These are phyloP conservation scores for Cladosporium sp. DNA, from an alignment of 2,329 filamentous ascomycete genomes.

Conservation along the genomic window DNA sequence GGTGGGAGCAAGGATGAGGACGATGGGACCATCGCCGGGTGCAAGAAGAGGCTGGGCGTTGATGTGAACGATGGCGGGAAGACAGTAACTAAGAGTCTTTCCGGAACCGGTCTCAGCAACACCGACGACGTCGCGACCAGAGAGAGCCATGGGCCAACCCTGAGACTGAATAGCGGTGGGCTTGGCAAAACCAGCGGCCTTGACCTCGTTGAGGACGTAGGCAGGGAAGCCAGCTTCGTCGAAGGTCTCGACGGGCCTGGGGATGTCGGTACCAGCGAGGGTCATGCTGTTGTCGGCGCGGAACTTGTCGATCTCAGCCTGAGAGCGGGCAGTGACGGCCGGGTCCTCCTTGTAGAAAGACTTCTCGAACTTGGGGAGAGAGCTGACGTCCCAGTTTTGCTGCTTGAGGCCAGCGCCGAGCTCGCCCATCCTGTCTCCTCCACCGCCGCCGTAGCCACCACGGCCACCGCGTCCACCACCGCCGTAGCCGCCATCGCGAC, in stretches of 20 bases:
- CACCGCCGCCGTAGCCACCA: slow-evolving; percentile 54
- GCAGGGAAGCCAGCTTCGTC: slow-evolving; percentile 95
- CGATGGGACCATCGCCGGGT: slow-evolving; percentile 92
- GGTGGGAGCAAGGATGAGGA: slow-evolving; percentile 90
- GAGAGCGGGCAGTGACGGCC: slow-evolving; percentile 68
- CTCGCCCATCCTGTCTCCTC: slow-evolving; percentile 90
- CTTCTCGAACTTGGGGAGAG: slow-evolving; percentile 96
- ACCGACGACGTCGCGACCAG: slow-evolving; percentile 95
- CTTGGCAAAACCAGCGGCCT: slow-evolving; percentile 90
- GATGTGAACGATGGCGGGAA: slow-evolving; percentile 98
- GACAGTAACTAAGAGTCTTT: slow-evolving; percentile 97
- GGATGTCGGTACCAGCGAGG: slow-evolving; percentile 73
- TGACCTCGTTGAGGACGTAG: slow-evolving; percentile 98
- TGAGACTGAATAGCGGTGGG: slow-evolving; percentile 97
- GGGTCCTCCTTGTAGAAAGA: slow-evolving; percentile 97
- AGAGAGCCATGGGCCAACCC: slow-evolving; percentile 98
- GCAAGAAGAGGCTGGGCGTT: slow-evolving; percentile 96
- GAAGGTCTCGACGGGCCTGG: slow-evolving; percentile 93
- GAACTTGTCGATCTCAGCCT: slow-evolving; percentile 81
- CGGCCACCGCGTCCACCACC: slow-evolving; percentile 27
- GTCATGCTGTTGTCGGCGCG: slow-evolving; percentile 81
- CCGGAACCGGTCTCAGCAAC: slow-evolving; percentile 98
- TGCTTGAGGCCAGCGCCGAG: slow-evolving; percentile 83
- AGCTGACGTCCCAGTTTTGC: slow-evolving; percentile 77
- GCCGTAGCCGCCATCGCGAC: slow-evolving; percentile 22